Base-by-base conservation (phyloP, 129 eudicot genomes). In the Pittosporum tobira region DNA sequence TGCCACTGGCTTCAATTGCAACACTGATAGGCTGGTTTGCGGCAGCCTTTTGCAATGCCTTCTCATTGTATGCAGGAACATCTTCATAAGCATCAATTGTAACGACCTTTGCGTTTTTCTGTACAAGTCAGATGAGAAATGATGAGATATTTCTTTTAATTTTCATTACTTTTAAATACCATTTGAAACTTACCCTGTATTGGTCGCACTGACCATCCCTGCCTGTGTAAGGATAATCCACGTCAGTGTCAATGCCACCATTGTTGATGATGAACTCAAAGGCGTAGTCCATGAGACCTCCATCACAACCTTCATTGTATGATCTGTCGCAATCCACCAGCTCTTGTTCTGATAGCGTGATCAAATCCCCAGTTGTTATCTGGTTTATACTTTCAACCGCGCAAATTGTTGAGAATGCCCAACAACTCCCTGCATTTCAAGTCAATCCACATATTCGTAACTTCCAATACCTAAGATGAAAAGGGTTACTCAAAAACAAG, bases 211-310 rank as follows among this genome's bases (percentile, higher is more conserved):
- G 49, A n/a, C 79, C 73, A 73, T 80, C 87, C n/a, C 42, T 57
- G 55, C 65, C 87, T 0, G 69, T 61, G 65, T 80, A 80, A 1
- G 87, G 87, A 56, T 80, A 80, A 61, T 80, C 87, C 16, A 43
- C 27, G 0, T 76, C 82, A 0, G 65, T 55, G 47, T 73, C 77
- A 20, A 76, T 76, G 36, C 87, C 82, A 15, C 87, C 87, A 13
- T 80, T 80, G 15, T 72, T 80, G 46, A 80, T 67, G 48, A 80
- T 80, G 69, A 76, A 80, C 8, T 65, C 74, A 21, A 72, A 80
- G 24, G 82, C 87, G 14, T 80, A 73, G 57, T 76, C 82, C 76
- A 76, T 76, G 28, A 67, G 73, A 30, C 87, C 87, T 0, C 87
- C 87, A 4, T 80, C 55, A 34, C 87, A 80, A 14, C 87, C 87